A percentile compares a stretch with the other conserved stretches of the same genome.
phyloP scores from a whole-genome alignment of 1,284 basidiomycete genomes.

The Leucoagaricus sp. region DNA sequence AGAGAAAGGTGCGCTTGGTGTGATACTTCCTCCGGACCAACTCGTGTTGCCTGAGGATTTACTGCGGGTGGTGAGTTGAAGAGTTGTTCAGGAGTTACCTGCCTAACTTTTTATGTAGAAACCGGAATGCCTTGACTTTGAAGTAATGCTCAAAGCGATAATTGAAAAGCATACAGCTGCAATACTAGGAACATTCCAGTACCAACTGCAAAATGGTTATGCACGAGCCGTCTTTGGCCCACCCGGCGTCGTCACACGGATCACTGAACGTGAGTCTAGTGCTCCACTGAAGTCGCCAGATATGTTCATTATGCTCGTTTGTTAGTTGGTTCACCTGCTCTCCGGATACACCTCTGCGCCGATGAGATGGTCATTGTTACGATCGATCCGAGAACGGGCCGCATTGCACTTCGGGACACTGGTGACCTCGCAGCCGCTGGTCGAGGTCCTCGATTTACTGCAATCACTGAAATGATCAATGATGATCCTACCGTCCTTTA shows the following conservation, averaged over 20 bases:
- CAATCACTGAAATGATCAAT: conserved; percentile 60
- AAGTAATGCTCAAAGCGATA: conserved; percentile 57
- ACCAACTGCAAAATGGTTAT: conserved; percentile 51
- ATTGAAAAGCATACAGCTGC: conserved; percentile 62
- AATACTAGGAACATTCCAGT: conserved; percentile 56
- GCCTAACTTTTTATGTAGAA: conserved; percentile 54
- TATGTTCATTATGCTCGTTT: conserved; percentile 3
- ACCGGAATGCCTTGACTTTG: conserved; percentile 69
- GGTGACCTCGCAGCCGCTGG: conserved; percentile 74
- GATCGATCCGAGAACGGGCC: conserved; percentile 73
- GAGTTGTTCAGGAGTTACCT: conserved; percentile 9
- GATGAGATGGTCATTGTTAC: conserved; percentile 72
- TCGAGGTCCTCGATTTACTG: conserved; percentile 60
- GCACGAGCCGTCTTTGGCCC: conserved; percentile 57
- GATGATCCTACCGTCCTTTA: conserved; percentile 59
- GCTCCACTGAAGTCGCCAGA: not conserved
- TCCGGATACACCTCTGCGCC: conserved; percentile 68
- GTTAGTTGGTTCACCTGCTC: conserved; percentile 51
- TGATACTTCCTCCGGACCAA: conserved; percentile 47
- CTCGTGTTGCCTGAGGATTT: conserved; percentile 39
- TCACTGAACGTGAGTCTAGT: conserved; percentile 48
- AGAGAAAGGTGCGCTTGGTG: conserved; percentile 57
- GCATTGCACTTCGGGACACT: conserved; percentile 68
- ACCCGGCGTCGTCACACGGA: conserved; percentile 55
- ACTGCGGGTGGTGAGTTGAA: conserved; percentile 42